Base-by-base conservation (phyloP, 108 stramenopile species). In the Fragilaria crotonensis region DNA sequence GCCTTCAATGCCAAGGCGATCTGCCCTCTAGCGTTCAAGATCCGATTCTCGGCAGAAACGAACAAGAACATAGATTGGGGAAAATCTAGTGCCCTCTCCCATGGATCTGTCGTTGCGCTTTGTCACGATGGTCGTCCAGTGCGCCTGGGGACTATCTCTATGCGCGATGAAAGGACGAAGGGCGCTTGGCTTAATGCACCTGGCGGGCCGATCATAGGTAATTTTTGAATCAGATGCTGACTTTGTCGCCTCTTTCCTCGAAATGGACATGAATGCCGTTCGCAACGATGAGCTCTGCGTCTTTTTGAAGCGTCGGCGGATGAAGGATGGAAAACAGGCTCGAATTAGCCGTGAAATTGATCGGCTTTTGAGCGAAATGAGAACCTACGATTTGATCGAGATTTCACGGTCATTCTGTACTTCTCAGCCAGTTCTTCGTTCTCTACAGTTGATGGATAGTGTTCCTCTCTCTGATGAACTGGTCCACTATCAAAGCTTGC, bases 381-480 rank as follows among this genome's bases (percentile, higher is more conserved):
- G 59, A n/a, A 63, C 58, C 5, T 79, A 75, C 41, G 67, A 59
- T 11, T 36, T 79, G 59, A 52, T 75, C 11, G 78, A 79, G 63
- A 54, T 62, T 25, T 79, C 78, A n/a, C 60, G 60, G 1, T 79
- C 78, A 0, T 79, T 79, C 56, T 79, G 75, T 31, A 45, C 74
- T 4, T 79, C 75, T 45, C 46, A 63, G 3, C 67, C 78, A 46
- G 59, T 75, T 27, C 59, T 79, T 29, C 56, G 57, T 11, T n/a
- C n/a, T n/a, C n/a, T n/a, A n/a, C n/a, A n/a, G n/a, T n/a, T n/a
- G n/a, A n/a, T n/a, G n/a, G n/a, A n/a, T n/a, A n/a, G n/a, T n/a
- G n/a, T n/a, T n/a, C n/a, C n/a, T n/a, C n/a, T n/a, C n/a, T n/a
- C n/a, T n/a, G n/a, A n/a, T n/a, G n/a, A n/a, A n/a, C n/a, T n/a